A percentile compares a stretch with the other conserved stretches of the same genome.
These are phyloP conservation scores for Hymenoscyphus fraxineus DNA, from an alignment of 2,329 filamentous ascomycete species.

Conservation along the genomic window DNA sequence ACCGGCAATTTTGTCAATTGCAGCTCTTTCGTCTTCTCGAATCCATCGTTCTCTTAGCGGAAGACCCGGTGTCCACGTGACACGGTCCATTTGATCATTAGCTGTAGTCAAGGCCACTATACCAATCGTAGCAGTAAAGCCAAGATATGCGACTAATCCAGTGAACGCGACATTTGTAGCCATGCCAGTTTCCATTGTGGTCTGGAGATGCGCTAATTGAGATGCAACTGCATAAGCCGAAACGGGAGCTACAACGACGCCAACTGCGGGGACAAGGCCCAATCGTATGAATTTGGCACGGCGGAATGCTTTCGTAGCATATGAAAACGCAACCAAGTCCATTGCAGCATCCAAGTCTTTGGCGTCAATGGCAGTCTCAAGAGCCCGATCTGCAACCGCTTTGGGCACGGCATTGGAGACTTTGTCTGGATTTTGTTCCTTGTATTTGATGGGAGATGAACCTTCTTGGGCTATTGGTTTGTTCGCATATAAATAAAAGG, in stretches of 20 bases:
- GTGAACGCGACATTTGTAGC: constrained; percentile 77
- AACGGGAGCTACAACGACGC: constrained; percentile 56
- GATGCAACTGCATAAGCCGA: constrained; percentile 68
- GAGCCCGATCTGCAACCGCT: constrained; percentile 66
- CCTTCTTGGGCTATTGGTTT: constrained; percentile 69
- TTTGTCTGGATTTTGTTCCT: constrained; percentile 61
- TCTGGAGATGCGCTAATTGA: constrained; percentile 63
- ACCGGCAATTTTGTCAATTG: constrained; percentile 78
- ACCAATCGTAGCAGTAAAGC: constrained; percentile 76
- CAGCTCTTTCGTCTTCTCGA: constrained; percentile 83
- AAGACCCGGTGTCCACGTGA: constrained; percentile 83
- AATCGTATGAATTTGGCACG: constrained; percentile 65
- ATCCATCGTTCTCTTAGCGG: constrained; percentile 80
- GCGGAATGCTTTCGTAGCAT: constrained; percentile 62
- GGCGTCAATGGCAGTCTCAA: constrained; percentile 74
- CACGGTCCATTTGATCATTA: constrained; percentile 93
- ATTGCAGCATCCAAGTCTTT: constrained; percentile 77
- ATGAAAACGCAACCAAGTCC: constrained; percentile 67
- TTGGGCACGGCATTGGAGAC: constrained; percentile 68
- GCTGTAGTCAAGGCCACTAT: constrained; percentile 78
- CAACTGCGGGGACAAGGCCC: constrained; percentile 55
- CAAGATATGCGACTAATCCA: constrained; percentile 78
- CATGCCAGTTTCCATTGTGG: constrained; percentile 69
- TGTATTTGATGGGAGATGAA: constrained; percentile 56
- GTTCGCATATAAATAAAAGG: constrained; percentile 76